Percentiles rank a stretch among this genome's conserved stretches.
phyloP scores from a whole-genome alignment of 2,329 filamentous ascomycete genomes.

The Chaetothyriales sp. region DNA sequence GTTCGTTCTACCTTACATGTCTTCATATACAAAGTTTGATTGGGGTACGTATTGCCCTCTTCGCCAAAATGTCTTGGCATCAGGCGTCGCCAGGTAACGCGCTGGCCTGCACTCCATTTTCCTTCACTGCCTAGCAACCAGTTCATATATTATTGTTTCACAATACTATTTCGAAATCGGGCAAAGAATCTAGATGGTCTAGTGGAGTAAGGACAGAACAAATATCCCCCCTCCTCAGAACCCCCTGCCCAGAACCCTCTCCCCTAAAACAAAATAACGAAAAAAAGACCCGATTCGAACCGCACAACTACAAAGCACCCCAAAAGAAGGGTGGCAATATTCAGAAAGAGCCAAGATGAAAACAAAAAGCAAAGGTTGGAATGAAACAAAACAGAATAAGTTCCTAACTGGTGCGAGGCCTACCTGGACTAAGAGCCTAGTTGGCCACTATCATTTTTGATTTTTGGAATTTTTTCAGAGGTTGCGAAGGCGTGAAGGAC shows the following conservation, averaged over 20 bases:
- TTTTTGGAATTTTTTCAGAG: not conserved
- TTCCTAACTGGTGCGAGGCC: not conserved
- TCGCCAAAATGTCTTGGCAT: not conserved
- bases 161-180: not conserved
- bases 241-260: not conserved
- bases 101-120: not conserved
- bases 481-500: not conserved
- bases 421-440: not conserved
- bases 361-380: not conserved
- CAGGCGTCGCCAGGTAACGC: not conserved
- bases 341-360: not conserved
- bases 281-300: not conserved
- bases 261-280: not conserved
- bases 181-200: not conserved
- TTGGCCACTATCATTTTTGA: not conserved
- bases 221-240: not conserved
- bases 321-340: not conserved
- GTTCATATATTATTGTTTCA: not conserved
- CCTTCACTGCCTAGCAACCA: not conserved
- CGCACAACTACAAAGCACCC: not conserved
- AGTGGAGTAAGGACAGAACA: too few species aligned
- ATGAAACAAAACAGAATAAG: not conserved
- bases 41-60: not conserved
- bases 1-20: too few species aligned
- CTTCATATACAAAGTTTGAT: too few species aligned